Evolutionary conservation across 2,329 filamentous ascomycete genomes (phyloP).

Genomic region (Claviceps sp.): DNA sequence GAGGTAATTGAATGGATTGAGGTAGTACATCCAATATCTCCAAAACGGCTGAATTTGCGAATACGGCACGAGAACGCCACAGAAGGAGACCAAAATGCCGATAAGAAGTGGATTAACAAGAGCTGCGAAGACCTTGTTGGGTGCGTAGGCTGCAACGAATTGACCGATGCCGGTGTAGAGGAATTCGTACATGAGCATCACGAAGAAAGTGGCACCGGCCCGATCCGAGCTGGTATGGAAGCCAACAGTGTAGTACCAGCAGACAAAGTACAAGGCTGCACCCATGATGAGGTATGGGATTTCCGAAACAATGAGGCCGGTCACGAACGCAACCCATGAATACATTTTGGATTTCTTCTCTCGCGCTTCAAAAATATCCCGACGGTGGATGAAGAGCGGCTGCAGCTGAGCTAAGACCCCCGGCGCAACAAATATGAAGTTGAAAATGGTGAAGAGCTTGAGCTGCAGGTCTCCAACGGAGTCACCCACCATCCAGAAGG

Average conservation of each 20-base stretch:
- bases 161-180: conserved; percentile 49
- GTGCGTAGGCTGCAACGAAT: conserved; percentile 48
- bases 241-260: conserved; percentile 46
- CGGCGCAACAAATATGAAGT: conserved; percentile 48
- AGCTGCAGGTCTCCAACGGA: conserved; percentile 37
- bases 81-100: conserved; percentile 53
- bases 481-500: conserved; percentile 45
- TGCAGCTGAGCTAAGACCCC: conserved; percentile 46
- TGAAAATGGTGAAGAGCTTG: conserved; percentile 46
- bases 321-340: conserved; percentile 45
- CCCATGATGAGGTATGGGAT: conserved; percentile 32
- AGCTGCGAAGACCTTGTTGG: conserved; percentile 45
- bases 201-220: conserved; percentile 39
- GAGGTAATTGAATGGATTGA: conserved; percentile 49
- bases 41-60: conserved; percentile 50
- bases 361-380: conserved; percentile 43
- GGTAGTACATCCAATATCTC: conserved; percentile 50
- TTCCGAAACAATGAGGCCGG: conserved; percentile 35
- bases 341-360: conserved; percentile 51
- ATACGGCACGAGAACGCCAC: conserved; percentile 61
- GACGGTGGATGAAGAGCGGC: conserved; percentile 41
- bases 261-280: conserved; percentile 33
- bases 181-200: conserved; percentile 47
- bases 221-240: conserved; percentile 29
- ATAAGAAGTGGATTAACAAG: conserved; percentile 44